These are phyloP conservation scores for Chlamydomonas sp. DNA, from an alignment of 139 green algal genomes.

Conservation along the genomic window DNA sequence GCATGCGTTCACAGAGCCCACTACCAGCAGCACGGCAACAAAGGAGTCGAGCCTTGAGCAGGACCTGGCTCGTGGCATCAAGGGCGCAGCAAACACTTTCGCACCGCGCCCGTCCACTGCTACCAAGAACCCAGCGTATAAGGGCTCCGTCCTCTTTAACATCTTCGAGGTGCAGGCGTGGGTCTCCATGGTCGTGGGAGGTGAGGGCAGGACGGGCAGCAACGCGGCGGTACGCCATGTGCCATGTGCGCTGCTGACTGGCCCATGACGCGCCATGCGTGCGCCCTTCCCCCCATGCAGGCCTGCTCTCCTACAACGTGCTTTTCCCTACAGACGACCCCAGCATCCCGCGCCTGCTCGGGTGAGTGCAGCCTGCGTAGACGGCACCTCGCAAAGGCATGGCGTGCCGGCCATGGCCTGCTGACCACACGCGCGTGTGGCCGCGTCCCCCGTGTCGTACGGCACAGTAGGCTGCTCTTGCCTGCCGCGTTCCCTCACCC, in stretches of 20 bases:
- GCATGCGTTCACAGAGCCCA: too few species aligned
- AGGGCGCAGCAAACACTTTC: conserved; percentile 85
- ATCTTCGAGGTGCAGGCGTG: conserved; percentile 82
- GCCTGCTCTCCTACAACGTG: conserved; percentile 92
- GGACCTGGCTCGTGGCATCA: too few species aligned
- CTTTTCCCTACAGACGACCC: conserved; percentile 88
- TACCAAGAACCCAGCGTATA: conserved; percentile 74
- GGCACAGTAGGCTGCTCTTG: too few species aligned
- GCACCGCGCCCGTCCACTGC: conserved; percentile 66
- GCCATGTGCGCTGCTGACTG: conserved; percentile 12
- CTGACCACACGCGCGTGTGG: too few species aligned
- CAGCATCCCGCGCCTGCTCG: conserved; percentile 82
- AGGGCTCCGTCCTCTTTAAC: conserved; percentile 68
- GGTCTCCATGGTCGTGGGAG: conserved; percentile 55
- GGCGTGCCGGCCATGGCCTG: too few species aligned
- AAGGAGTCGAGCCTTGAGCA: too few species aligned
- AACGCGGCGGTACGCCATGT: background rate
- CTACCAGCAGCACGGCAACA: too few species aligned
- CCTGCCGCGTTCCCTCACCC: too few species aligned
- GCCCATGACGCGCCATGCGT: background rate
- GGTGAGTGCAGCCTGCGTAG: too few species aligned
- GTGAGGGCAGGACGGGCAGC: background rate
- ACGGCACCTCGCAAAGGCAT: too few species aligned
- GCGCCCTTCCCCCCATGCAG: background rate
- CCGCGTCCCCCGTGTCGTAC: too few species aligned